These are phyloP conservation scores for Saxophila tyrrhenica DNA, from an alignment of 495 filamentous ascomycete genomes.

Conservation along the genomic window DNA sequence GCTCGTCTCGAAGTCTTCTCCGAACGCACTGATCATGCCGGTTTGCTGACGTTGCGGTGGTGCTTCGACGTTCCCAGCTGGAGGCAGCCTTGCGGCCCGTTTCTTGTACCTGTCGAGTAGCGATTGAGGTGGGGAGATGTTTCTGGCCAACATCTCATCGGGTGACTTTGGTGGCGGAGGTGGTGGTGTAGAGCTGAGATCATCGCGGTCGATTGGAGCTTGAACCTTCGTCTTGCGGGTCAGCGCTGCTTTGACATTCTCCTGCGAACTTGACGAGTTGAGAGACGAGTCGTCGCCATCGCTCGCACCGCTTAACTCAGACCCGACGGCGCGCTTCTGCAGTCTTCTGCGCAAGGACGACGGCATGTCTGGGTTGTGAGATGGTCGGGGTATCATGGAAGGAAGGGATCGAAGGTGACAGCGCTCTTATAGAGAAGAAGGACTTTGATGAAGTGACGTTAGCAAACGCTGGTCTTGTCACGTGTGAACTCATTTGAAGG, in stretches of 20 bases:
- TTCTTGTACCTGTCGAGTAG: slow-evolving; percentile 2
- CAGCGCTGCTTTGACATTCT: background rate
- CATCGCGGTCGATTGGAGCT: background rate
- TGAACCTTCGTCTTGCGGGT: background rate
- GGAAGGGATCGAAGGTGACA: background rate
- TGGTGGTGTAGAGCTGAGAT: background rate
- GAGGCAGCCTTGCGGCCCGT: background rate
- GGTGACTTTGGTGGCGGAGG: background rate
- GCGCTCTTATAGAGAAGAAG: background rate
- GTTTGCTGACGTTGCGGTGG: background rate
- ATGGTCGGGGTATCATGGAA: background rate
- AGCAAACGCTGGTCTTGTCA: background rate
- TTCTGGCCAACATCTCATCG: background rate
- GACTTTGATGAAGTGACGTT: background rate
- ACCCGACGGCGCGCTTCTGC: background rate
- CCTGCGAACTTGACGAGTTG: background rate
- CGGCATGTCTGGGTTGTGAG: background rate
- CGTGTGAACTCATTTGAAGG: background rate
- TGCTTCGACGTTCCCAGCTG: background rate
- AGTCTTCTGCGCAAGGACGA: background rate
- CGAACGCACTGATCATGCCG: background rate
- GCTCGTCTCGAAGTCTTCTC: background rate
- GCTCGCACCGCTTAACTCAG: background rate
- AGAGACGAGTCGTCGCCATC: background rate
- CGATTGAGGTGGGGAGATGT: background rate